phyloP scores from a whole-genome alignment of 2,329 filamentous ascomycete genomes.

The Myriosclerotinia scirpicola region DNA sequence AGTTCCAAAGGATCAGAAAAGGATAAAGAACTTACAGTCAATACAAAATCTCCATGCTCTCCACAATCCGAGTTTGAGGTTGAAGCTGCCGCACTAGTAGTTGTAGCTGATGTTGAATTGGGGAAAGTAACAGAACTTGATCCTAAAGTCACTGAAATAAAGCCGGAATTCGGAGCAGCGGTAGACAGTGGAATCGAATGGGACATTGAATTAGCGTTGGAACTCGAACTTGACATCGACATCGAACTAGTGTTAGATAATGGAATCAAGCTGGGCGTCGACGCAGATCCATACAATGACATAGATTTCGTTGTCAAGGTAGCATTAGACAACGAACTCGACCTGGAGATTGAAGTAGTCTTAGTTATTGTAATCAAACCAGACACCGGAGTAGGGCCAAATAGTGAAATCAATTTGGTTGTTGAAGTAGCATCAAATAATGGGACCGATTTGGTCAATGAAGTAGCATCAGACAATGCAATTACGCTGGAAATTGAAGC shows the following conservation, averaged over 20 bases:
- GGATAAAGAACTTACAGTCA: slow-evolving; percentile 33
- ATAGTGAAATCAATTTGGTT: background rate
- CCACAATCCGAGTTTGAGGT: slow-evolving; percentile 32
- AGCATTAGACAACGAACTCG: no score
- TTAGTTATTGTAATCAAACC: no score
- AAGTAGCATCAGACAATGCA: background rate
- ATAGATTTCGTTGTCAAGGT: no score
- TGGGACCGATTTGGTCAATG: background rate
- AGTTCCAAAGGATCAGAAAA: background rate
- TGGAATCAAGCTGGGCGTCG: no score
- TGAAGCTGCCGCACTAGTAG: slow-evolving; percentile 11
- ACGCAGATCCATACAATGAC: no score
- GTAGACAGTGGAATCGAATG: background rate
- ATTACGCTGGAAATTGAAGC: background rate
- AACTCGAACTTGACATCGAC: background rate
- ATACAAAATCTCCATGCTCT: slow-evolving; percentile 35
- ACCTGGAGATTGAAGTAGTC: no score
- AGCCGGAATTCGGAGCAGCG: background rate
- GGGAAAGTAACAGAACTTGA: background rate
- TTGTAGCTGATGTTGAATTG: slow-evolving; percentile 26
- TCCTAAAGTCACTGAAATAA: background rate
- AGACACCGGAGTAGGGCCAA: background rate
- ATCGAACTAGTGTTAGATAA: background rate
- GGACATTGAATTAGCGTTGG: background rate
- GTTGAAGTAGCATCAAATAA: background rate